Conservation (phyloP, 2,329 filamentous ascomycete genomes). For the Chaetomiaceae sp. region DNA sequence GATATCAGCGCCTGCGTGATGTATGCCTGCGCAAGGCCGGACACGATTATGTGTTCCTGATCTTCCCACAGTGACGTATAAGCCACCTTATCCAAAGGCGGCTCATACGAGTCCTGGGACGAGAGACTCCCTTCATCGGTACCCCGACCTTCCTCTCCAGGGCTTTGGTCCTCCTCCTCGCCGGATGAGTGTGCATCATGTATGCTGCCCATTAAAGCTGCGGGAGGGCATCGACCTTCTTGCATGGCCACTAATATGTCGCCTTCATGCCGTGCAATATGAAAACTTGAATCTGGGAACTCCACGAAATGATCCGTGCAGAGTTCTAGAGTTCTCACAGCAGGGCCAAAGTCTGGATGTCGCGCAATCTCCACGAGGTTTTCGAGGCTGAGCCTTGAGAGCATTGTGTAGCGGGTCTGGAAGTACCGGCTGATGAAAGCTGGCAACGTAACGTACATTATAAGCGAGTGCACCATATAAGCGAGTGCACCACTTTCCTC, state of each 20-base stretch:
- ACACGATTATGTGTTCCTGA: conserved; percentile 7
- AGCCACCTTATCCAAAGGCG: conserved; percentile 6
- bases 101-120: conserved; percentile 6
- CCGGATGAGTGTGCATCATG: conserved; percentile 4
- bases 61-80: conserved; percentile 9
- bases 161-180: conserved; percentile 2
- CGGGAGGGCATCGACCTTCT: conserved; percentile 6
- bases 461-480: no score
- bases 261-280: conserved; percentile 5
- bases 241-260: conserved; percentile 3
- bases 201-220: conserved; percentile 7
- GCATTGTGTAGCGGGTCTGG: not conserved
- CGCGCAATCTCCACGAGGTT: conserved; percentile 4
- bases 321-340: conserved; percentile 7
- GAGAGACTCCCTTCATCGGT: conserved; percentile 6
- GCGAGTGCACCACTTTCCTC: no score
- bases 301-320: conserved; percentile 8
- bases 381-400: conserved; percentile 4
- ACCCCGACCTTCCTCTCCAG: conserved; percentile 1
- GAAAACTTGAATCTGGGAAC: not conserved
- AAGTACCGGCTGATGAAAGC: conserved; percentile 6
- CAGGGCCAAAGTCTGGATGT: conserved; percentile 8
- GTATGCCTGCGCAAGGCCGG: conserved; percentile 8
- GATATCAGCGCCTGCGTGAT: conserved; percentile 9
- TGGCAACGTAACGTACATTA: conserved; percentile 7